phyloP scores from a whole-genome alignment of 148 eudicot species.

The Rhododendron mucronatum region DNA sequence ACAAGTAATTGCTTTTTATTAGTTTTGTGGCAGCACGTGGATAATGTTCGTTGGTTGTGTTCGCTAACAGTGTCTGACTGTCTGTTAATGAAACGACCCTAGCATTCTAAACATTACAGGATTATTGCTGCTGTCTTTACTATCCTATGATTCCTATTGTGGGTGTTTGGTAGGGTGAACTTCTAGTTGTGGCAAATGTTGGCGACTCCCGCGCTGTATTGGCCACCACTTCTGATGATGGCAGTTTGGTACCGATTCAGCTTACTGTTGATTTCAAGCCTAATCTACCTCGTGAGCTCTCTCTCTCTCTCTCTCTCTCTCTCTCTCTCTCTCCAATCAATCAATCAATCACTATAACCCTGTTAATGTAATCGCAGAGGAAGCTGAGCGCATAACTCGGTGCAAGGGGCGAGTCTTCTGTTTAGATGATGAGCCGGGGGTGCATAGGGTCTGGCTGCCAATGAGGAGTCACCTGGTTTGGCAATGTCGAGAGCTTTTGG shows the following conservation, averaged over 20 bases:
- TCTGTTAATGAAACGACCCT: neutral
- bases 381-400: conserved; percentile 68
- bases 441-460: conserved; percentile 77
- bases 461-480: conserved; percentile 74
- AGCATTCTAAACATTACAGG: neutral
- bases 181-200: conserved; percentile 61
- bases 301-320: neutral
- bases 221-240: conserved; percentile 70
- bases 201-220: conserved; percentile 96
- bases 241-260: conserved; percentile 61
- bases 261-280: conserved; percentile 91
- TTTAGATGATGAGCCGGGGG: conserved; percentile 79
- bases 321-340: neutral
- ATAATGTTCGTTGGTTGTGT: neutral
- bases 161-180: conserved; percentile 54
- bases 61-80: neutral
- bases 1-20: neutral
- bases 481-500: conserved; percentile 99
- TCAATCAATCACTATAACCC: neutral
- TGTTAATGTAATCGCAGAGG: conserved; percentile 46
- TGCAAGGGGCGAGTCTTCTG: conserved; percentile 77
- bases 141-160: neutral
- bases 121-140: neutral
- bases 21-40: neutral
- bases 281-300: conserved; percentile 71